Percentiles rank a stretch among this genome's conserved stretches.
phyloP scores from a whole-genome alignment of 2,329 filamentous ascomycete genomes.

The Fusarium succisae region DNA sequence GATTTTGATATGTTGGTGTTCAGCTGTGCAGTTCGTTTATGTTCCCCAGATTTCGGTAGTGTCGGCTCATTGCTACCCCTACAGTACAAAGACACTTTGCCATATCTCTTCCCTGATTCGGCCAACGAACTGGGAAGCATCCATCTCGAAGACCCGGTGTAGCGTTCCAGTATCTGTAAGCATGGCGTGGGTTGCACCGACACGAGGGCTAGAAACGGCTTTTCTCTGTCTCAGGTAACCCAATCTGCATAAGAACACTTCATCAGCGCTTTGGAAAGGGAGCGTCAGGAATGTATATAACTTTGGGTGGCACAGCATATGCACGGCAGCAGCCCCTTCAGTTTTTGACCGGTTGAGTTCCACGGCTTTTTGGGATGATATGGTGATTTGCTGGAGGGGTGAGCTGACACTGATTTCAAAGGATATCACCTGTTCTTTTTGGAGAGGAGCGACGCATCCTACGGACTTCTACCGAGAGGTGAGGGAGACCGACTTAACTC shows the following conservation, averaged over 20 bases:
- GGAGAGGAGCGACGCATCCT: neutral
- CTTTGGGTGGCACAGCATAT: slow-evolving; percentile 25
- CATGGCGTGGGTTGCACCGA: slow-evolving; percentile 3
- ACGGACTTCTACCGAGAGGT: neutral
- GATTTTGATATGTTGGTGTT: neutral
- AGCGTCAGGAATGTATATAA: neutral
- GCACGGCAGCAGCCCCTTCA: slow-evolving; percentile 4
- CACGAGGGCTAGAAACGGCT: slow-evolving; percentile 12
- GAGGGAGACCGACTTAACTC: neutral
- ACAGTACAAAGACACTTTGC: neutral
- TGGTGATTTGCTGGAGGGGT: neutral
- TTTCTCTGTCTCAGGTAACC: neutral
- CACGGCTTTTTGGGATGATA: slow-evolving; percentile 22
- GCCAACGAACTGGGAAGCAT: neutral
- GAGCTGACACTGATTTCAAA: neutral
- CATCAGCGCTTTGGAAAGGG: neutral
- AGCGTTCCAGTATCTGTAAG: neutral
- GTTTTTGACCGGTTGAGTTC: slow-evolving; percentile 32
- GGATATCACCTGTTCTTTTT: slow-evolving; percentile 19
- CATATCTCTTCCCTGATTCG: neutral
- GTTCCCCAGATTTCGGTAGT: slow-evolving; percentile 6
- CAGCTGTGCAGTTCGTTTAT: neutral
- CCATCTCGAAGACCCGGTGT: neutral
- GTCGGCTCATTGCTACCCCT: neutral
- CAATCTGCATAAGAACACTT: neutral